These are phyloP conservation scores for Apiotrichum akiyoshidainum DNA, from an alignment of 1,284 basidiomycete species.

Conservation along the genomic window DNA sequence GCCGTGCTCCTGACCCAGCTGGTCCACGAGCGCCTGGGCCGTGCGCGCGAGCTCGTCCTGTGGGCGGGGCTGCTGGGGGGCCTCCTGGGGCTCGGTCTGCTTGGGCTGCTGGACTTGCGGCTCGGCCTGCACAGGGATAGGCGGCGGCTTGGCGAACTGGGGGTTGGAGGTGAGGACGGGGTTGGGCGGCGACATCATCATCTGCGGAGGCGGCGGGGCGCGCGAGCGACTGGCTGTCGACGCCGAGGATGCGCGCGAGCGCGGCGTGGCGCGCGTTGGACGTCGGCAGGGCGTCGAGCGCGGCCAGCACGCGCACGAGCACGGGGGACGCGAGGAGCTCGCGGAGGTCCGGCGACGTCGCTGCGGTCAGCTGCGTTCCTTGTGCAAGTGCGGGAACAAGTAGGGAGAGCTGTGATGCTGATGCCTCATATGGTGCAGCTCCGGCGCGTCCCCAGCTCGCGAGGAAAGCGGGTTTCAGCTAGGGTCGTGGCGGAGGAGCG, in stretches of 20 bases:
- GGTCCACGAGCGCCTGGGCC: constrained; percentile 67
- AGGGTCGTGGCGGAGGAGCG: no score
- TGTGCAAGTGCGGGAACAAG: neutral
- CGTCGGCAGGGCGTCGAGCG: constrained; percentile 32
- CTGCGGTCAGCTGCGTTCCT: constrained; percentile 23
- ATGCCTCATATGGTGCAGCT: no score
- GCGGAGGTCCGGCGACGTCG: constrained; percentile 37
- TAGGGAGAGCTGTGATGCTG: no score
- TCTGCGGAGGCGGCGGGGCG: constrained; percentile 19
- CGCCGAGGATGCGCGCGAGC: constrained; percentile 35
- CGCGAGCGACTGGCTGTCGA: constrained; percentile 34
- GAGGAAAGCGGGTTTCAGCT: no score
- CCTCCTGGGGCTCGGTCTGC: constrained; percentile 4
- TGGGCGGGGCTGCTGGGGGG: constrained; percentile 4
- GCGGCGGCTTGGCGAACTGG: constrained; percentile 9
- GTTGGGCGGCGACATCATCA: constrained; percentile 6
- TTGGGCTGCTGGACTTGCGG: constrained; percentile 7
- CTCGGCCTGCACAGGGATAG: constrained; percentile 1
- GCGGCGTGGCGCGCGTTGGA: constrained; percentile 21
- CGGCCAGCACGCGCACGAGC: constrained; percentile 33
- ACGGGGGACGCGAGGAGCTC: constrained; percentile 30
- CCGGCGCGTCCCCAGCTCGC: no score
- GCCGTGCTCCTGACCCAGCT: constrained; percentile 54
- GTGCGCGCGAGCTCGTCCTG: constrained; percentile 70
- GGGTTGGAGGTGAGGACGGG: constrained; percentile 7